phyloP scores from a whole-genome alignment of 495 filamentous ascomycete species.

The Penicillium subrubescens region DNA sequence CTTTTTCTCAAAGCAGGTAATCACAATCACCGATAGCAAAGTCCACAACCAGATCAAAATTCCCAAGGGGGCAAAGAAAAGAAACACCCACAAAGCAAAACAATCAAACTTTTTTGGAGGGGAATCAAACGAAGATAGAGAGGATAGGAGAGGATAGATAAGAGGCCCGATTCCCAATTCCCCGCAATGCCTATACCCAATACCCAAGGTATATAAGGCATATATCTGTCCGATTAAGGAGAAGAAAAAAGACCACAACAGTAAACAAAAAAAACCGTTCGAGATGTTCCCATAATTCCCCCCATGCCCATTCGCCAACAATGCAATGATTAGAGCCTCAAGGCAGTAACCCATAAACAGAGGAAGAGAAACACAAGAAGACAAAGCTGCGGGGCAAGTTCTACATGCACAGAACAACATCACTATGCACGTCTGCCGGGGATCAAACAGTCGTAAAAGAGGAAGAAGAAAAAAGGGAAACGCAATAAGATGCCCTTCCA shows the following conservation, averaged over 20 bases:
- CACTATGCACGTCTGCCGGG: slow-evolving; percentile 32
- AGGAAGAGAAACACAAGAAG: neutral
- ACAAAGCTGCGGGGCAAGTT: slow-evolving; percentile 25
- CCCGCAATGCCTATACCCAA: neutral
- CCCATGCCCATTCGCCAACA: slow-evolving; percentile 37
- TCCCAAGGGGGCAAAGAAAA: neutral
- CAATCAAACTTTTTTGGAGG: slow-evolving; percentile 2
- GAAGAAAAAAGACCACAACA: slow-evolving; percentile 7
- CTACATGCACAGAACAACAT: slow-evolving; percentile 35
- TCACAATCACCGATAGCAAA: neutral
- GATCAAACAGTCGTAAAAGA: slow-evolving; percentile 20
- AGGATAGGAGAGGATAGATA: neutral
- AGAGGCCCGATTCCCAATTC: neutral
- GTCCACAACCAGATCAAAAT: neutral
- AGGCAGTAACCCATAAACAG: slow-evolving; percentile 3
- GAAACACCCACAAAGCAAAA: neutral
- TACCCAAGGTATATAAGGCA: neutral
- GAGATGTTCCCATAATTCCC: slow-evolving; percentile 31
- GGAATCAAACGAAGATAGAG: neutral
- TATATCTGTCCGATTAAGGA: neutral
- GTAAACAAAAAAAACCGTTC: slow-evolving; percentile 18
- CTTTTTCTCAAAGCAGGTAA: neutral
- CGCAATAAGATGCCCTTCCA: neutral
- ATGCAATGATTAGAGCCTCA: slow-evolving; percentile 18
- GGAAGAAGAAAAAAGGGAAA: neutral